Conservation (phyloP, 192 early-diverging fungal genomes). For the Anaeromyces robustus region DNA sequence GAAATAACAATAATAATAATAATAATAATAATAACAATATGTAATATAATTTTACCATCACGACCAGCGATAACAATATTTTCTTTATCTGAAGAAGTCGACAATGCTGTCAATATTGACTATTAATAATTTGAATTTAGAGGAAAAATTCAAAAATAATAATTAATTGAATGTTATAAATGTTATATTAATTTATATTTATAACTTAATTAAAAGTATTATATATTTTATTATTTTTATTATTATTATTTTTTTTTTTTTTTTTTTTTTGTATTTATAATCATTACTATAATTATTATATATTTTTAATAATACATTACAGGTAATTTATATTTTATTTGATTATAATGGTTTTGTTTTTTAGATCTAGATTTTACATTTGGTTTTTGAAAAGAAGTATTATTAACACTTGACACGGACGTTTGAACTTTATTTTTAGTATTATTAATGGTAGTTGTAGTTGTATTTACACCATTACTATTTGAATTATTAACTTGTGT, state of each 20-base stretch:
- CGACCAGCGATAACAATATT: slow-evolving; percentile 48
- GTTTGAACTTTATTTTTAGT: background rate
- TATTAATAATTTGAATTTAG: no score
- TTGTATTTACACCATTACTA: background rate
- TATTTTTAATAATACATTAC: background rate
- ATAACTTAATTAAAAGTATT: no score
- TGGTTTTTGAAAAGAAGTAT: background rate
- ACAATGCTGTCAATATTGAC: slow-evolving; percentile 24
- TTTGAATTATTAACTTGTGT: background rate
- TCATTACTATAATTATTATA: no score
- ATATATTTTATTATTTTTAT: no score
- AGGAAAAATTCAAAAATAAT: no score
- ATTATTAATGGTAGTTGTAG: background rate
- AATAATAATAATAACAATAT: no score
- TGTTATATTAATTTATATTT: no score
- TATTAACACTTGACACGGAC: background rate
- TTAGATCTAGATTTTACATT: background rate
- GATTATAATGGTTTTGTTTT: background rate
- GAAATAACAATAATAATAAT: no score
- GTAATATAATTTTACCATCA: slow-evolving; percentile 27
- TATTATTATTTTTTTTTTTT: no score
- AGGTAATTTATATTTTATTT: background rate
- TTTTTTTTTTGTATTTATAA: no score
- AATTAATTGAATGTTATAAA: no score
- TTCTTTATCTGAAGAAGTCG: slow-evolving; percentile 40